Evolutionary conservation across 192 early-diverging fungal species (phyloP), one percentile per base, ranked within the genome.

Genomic region (Rhizoclosmatium globosum): DNA sequence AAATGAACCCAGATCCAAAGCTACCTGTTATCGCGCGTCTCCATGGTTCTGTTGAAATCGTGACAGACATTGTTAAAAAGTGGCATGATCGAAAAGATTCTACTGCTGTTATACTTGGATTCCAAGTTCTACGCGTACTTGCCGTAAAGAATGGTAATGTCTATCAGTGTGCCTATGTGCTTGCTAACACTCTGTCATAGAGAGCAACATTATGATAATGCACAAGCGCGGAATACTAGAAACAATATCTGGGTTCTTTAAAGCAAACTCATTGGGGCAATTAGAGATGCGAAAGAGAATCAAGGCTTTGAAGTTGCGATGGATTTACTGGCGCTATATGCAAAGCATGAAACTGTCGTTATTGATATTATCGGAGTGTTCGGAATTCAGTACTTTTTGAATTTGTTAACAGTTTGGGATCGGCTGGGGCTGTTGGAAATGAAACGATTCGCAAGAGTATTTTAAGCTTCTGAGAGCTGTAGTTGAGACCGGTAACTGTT

Each of bases 41-140:
- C 3, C 80, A 85, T 47, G 78, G 81, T 1, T 69, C 80, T 21
- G 77, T 88, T 48, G 74, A 78, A 38, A 77, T 83, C 21, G 74
- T 74, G 6, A 64, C 83, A 47, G 80, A 82, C 2, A 74, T 84
- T 9, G 44, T 83, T 31, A 78, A 78, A 64, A 68, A 80, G 47
- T 85, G 79, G 77, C 73, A 81, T 38, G 84, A 86, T 59, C 78
- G 76, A 4, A 82, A 81, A 64, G 84, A 88, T 64, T 68, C 67
- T 60, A 43, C 59, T 3, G 53, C 65, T 39, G 70, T 84, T 45
- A 64, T 82, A 4, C 66, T 80, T 47, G 79, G 76, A 2, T 74
- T 83, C 47, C 82, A 83, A n/a, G 69, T 80, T 9, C 48, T 88
- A 1, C 71, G 76, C 31, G 74, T 81, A 4, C 80, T 82, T 42